These are phyloP conservation scores for Colletotrichum incanum DNA, from an alignment of 2,329 filamentous ascomycete species.

Conservation along the genomic window DNA sequence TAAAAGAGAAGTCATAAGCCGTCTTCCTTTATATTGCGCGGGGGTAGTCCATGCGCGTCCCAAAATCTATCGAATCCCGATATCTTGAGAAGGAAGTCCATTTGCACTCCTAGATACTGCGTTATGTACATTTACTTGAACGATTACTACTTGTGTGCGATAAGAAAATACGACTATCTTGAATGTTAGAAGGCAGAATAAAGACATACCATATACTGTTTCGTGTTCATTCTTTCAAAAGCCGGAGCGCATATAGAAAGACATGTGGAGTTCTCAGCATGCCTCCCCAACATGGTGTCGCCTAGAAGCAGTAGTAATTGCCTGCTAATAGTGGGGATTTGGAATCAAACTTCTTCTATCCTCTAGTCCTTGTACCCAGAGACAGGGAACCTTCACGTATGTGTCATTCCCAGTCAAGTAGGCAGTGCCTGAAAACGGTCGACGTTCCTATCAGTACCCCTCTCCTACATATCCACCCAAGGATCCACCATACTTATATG, in stretches of 20 bases:
- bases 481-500: accelerated
- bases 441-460: neutral
- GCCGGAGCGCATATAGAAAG: too few species aligned
- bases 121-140: too few species aligned
- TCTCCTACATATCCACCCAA: neutral
- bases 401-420: neutral
- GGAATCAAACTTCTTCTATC: too few species aligned
- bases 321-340: too few species aligned
- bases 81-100: neutral
- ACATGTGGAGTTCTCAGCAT: too few species aligned
- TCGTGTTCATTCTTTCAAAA: too few species aligned
- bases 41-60: neutral
- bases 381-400: neutral
- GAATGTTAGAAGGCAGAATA: too few species aligned
- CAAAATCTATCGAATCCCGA: neutral
- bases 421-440: neutral
- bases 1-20: neutral
- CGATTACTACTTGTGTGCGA: too few species aligned
- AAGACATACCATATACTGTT: too few species aligned
- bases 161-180: too few species aligned
- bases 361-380: neutral
- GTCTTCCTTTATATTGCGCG: neutral
- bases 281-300: neutral
- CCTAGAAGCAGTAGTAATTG: neutral
- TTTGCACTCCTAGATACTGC: too few species aligned